Base-by-base conservation (phyloP, 129 eudicot species). In the Pseudognaphalium luteoalbum region DNA sequence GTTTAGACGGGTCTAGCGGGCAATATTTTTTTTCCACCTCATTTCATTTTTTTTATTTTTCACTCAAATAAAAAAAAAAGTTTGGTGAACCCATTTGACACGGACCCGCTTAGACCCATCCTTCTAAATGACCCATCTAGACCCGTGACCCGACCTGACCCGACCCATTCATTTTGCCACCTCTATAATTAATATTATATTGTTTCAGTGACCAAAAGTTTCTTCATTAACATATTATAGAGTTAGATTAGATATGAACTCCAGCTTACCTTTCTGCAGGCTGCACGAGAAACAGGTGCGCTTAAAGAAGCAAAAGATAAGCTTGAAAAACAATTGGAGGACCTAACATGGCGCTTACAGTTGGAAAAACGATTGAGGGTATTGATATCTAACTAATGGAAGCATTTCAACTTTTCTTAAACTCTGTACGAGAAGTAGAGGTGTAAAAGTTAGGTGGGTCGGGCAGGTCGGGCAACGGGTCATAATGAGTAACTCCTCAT, bases 331-430 rank as follows among this genome's bases (percentile, higher is more conserved):
- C 96, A 91, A 69, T 56, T 95, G 84, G 99, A 95, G 83, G 99
- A 95, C 33, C 88, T 91, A 68, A 91, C 94, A 56, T 95, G 90
- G 99, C 99, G 99, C 74, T 82, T 95, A 66, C 99, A 95, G 83
- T 84, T 95, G 77, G 99, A 95, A 87, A 95, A 95, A 72, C 96
- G 99, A n/a, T 80, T 95, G 60, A 85, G 99, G 91, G 99, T 95
- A 19, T 71, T 68, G 30, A 73, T 30, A 21, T 54, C 59, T 64
- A 29, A 41, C 10, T 32, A 41, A 11, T 57, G 25, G 22, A 54
- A 32, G 67, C 80, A 34, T 76, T 71, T 9, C 37, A 57, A 7
- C 25, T 68, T 57, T 29, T 37, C 19, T 22, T 59, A 15, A 56
- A 76, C 25, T 66, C 4, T 17, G 19, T 15, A 54, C 7, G 10